A percentile compares a stretch with the other conserved stretches of the same genome.
Evolutionary conservation across 495 filamentous ascomycete genomes (phyloP).

Genomic region (Annulohypoxylon nitens): DNA sequence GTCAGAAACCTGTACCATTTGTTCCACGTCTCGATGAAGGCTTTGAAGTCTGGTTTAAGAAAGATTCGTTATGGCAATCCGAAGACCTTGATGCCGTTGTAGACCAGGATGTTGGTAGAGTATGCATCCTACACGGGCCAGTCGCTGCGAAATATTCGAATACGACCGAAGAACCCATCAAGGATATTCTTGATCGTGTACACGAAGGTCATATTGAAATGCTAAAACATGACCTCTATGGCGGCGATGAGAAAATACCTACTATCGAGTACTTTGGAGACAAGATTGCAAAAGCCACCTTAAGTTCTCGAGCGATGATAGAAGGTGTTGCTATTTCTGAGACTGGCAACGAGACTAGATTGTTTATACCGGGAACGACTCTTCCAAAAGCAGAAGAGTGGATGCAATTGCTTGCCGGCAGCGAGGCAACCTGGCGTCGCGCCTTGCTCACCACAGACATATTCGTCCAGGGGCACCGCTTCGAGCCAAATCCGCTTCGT

Average conservation of each 20-base stretch:
- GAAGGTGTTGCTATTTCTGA: slow-evolving; percentile 79
- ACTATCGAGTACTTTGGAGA: slow-evolving; percentile 88
- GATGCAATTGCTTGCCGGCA: slow-evolving; percentile 82
- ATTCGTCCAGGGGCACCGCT: slow-evolving; percentile 85
- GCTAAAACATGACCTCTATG: slow-evolving; percentile 78
- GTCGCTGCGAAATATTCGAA: slow-evolving; percentile 84
- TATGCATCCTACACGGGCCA: slow-evolving; percentile 87
- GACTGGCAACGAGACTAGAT: slow-evolving; percentile 71
- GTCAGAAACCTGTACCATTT: slow-evolving; percentile 90
- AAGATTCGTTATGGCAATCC: slow-evolving; percentile 92
- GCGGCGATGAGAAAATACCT: slow-evolving; percentile 74
- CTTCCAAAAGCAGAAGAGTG: slow-evolving; percentile 76
- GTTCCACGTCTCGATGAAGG: slow-evolving; percentile 85
- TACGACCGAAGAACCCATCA: slow-evolving; percentile 79
- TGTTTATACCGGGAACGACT: slow-evolving; percentile 68
- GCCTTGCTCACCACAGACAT: slow-evolving; percentile 84
- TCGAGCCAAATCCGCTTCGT: slow-evolving; percentile 86
- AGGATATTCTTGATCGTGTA: slow-evolving; percentile 82
- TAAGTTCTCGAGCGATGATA: slow-evolving; percentile 61
- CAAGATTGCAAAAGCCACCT: slow-evolving; percentile 63
- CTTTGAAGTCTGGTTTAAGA: slow-evolving; percentile 94
- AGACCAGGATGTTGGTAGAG: slow-evolving; percentile 83
- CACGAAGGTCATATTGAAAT: slow-evolving; percentile 80
- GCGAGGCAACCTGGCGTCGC: slow-evolving; percentile 81
- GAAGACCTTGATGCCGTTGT: slow-evolving; percentile 89